These are phyloP conservation scores for Suillus discolor DNA, from an alignment of 768 basidiomycete species.

Conservation along the genomic window DNA sequence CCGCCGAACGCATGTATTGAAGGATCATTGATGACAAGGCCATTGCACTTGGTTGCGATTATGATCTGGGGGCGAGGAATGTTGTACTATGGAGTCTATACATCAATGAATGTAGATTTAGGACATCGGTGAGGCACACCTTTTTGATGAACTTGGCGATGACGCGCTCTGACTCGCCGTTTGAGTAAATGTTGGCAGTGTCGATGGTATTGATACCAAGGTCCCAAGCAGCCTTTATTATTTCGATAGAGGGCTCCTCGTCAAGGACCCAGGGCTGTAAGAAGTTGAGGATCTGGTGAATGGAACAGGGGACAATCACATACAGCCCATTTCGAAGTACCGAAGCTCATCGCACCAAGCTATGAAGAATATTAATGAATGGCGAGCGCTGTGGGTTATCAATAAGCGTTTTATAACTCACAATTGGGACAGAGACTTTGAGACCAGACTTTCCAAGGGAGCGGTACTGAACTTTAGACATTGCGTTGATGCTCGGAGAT, in stretches of 20 bases:
- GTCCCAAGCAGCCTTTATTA: constrained; percentile 43
- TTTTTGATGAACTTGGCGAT: constrained; percentile 40
- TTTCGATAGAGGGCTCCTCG: constrained; percentile 30
- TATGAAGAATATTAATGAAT: constrained; percentile 9
- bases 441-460: constrained; percentile 35
- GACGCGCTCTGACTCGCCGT: constrained; percentile 40
- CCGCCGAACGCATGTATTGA: background rate
- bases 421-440: constrained; percentile 37
- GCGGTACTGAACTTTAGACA: constrained; percentile 28
- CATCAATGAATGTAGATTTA: background rate
- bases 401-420: constrained; percentile 14
- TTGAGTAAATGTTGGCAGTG: constrained; percentile 41
- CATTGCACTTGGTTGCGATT: constrained; percentile 32
- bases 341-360: constrained; percentile 33
- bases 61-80: constrained; percentile 37
- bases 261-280: constrained; percentile 28
- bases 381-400: background rate
- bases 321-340: constrained; percentile 28
- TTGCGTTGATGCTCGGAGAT: constrained; percentile 12
- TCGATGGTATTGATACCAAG: constrained; percentile 43
- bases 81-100: constrained; percentile 22
- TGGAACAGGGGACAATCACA: constrained; percentile 11
- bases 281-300: background rate
- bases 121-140: constrained; percentile 17
- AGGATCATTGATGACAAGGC: constrained; percentile 16